A percentile compares a stretch with the other conserved stretches of the same genome.
Conservation (phyloP, 2,329 filamentous ascomycete genomes). For the Colletotrichum siamense region DNA sequence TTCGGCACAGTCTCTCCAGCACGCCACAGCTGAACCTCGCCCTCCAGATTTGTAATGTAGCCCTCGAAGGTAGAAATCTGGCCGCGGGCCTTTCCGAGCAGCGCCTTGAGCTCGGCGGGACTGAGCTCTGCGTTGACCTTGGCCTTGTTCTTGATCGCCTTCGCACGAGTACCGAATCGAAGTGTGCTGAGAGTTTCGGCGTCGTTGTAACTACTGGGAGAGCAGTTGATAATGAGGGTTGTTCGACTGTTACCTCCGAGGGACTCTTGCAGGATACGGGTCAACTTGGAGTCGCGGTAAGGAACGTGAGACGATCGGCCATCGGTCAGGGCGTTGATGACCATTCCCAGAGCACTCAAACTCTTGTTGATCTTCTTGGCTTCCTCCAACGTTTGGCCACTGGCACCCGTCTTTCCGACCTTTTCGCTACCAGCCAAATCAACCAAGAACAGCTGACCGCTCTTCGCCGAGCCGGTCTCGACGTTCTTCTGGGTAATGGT, state of each 20-base stretch:
- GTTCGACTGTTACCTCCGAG: conserved; percentile 97
- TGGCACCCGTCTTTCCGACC: conserved; percentile 97
- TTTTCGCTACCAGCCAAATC: conserved; percentile 99
- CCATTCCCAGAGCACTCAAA: conserved; percentile 96
- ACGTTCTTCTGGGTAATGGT: conserved; percentile 98
- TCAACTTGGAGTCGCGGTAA: conserved; percentile 97
- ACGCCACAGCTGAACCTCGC: conserved; percentile 87
- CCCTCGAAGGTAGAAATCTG: conserved; percentile 88
- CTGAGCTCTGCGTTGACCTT: conserved; percentile 99
- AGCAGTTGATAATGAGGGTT: conserved; percentile 98
- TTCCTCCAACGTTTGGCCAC: conserved; percentile 95
- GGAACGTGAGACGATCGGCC: conserved; percentile 96
- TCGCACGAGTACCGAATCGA: conserved; percentile 93
- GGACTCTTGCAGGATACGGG: conserved; percentile 94
- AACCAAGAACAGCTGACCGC: conserved; percentile 94
- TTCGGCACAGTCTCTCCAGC: conserved; percentile 86
- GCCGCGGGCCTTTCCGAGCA: conserved; percentile 90
- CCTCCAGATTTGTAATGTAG: conserved; percentile 84
- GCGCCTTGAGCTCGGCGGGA: conserved; percentile 89
- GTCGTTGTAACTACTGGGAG: conserved; percentile 98
- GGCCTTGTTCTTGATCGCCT: conserved; percentile 99
- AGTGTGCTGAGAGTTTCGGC: conserved; percentile 91
- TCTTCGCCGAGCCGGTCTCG: conserved; percentile 94
- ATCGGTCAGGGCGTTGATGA: conserved; percentile 87
- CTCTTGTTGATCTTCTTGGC: conserved; percentile 99